Conservation (phyloP, 306 rosid species). For the Lablab purpureus region DNA sequence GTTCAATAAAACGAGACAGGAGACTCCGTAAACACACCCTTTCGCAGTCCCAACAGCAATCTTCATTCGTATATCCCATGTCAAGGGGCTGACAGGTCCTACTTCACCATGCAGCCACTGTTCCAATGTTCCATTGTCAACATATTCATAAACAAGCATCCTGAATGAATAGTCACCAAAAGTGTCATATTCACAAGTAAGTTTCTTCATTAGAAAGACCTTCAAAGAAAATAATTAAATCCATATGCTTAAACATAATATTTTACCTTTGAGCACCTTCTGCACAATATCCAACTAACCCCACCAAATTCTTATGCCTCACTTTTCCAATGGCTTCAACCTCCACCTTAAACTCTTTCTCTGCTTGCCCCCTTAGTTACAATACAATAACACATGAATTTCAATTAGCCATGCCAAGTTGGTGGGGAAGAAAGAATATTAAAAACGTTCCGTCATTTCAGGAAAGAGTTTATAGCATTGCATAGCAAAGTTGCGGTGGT, state of each 20-base stretch:
- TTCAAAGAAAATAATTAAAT: constrained; percentile 16
- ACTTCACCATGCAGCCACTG: constrained; percentile 99
- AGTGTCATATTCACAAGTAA: constrained; percentile 22
- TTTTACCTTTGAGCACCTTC: constrained; percentile 89
- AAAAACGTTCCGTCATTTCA: not conserved
- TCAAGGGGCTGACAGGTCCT: constrained; percentile 91
- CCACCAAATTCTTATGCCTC: constrained; percentile 97
- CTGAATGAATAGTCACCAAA: constrained; percentile 52
- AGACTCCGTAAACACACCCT: constrained; percentile 64
- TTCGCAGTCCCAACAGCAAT: constrained; percentile 95
- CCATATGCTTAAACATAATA: constrained; percentile 36
- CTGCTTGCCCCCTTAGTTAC: constrained; percentile 84
- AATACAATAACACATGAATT: constrained; percentile 27
- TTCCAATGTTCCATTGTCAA: constrained; percentile 96
- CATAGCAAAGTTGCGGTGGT: not conserved
- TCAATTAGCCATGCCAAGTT: not conserved
- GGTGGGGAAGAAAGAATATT: not conserved
- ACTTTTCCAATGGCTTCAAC: constrained; percentile 99
- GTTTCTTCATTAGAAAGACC: constrained; percentile 19
- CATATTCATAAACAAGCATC: constrained; percentile 96
- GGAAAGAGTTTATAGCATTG: constrained; percentile 27
- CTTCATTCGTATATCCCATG: constrained; percentile 90
- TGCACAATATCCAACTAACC: constrained; percentile 91
- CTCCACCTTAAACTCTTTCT: constrained; percentile 96
- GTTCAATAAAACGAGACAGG: constrained; percentile 27